Evolutionary conservation across 139 green algal species (phyloP), one percentile per base, ranked within the genome.

Genomic region (Diplosphaera chodatii): DNA sequence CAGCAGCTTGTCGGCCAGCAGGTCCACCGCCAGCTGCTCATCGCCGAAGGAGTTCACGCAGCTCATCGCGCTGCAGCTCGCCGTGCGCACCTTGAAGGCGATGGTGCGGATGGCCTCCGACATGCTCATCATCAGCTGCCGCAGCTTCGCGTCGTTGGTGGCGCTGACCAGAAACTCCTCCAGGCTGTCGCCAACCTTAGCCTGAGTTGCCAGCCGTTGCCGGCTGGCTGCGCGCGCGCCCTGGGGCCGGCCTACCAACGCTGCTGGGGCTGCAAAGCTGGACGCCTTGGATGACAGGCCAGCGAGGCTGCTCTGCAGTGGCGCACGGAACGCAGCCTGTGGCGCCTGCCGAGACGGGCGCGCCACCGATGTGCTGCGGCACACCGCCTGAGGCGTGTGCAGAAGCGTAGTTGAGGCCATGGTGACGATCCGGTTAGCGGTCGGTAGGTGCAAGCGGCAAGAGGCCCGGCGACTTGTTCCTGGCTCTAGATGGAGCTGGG

Each of bases 31-130:
- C 74, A 97, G 86, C 90, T 97, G 92, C 85, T 97, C 92, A 68
- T 97, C 92, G 28, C 92, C 92, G 70, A 97, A 97, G 80, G 83
- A 91, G 89, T 97, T 97, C 40, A 97, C 80, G 86, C 92, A 97
- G 48, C 85, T 88, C 55, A 83, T 93, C 37, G 77, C 91, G 40
- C 84, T 81, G 82, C 92, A 97, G 10, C 89, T 96, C 0, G 92
- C 92, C 37, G 92, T 96, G 73, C 91, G 84, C 30, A 96, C 92
- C 91, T 97, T 97, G 90, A 91, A 91, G 15, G 89, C 90, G 71
- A 98, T 98, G 78, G 93, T 97, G 71, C 93, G 82, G 37, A 91
- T 85, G 74, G 88, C 89, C 86, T 98, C 93, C 32, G 79, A 84
- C 89, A 98, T 87, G 84, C 77, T 88, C 85, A 95, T 93, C 86